phyloP scores from a whole-genome alignment of 352 stramenopile genomes.

The Achlya hypogyna region DNA sequence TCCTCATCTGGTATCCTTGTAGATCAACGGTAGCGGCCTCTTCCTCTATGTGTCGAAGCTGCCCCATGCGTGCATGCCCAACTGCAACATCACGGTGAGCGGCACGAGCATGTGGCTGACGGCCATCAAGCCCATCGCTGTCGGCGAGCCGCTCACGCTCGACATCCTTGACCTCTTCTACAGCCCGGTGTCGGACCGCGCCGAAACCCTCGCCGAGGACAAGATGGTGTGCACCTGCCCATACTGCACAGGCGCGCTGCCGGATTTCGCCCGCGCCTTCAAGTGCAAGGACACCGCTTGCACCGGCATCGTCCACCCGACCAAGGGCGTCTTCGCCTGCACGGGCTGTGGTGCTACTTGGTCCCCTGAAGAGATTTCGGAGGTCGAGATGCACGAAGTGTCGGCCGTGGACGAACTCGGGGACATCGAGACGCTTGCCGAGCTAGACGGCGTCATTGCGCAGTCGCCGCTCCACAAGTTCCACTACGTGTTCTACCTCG shows the following conservation, averaged over 20 bases:
- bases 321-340: conserved; percentile 46
- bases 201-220: conserved; percentile 42
- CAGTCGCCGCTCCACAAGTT: conserved; percentile 43
- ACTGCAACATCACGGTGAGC: conserved; percentile 72
- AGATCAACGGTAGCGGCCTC: conserved; percentile 48
- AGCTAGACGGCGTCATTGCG: conserved; percentile 41
- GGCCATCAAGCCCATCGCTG: conserved; percentile 50
- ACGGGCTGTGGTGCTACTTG: conserved; percentile 32
- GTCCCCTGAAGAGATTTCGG: conserved; percentile 25
- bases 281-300: conserved; percentile 25
- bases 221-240: conserved; percentile 62
- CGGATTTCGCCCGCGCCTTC: conserved; percentile 48
- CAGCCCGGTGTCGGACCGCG: conserved; percentile 50
- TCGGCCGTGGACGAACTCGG: conserved; percentile 22
- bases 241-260: conserved; percentile 33
- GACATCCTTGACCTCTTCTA: conserved; percentile 80
- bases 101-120: conserved; percentile 64
- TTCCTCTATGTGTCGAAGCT: conserved; percentile 67
- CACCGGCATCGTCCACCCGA: conserved; percentile 20
- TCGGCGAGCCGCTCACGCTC: conserved; percentile 55
- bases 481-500: conserved; percentile 74
- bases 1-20: neutral
- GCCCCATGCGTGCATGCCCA: conserved; percentile 59
- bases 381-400: conserved; percentile 40
- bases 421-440: conserved; percentile 26